Evolutionary conservation across 345 rosid species (phyloP), one percentile per base, ranked within the genome.

Genomic region (Populus euphratica): DNA sequence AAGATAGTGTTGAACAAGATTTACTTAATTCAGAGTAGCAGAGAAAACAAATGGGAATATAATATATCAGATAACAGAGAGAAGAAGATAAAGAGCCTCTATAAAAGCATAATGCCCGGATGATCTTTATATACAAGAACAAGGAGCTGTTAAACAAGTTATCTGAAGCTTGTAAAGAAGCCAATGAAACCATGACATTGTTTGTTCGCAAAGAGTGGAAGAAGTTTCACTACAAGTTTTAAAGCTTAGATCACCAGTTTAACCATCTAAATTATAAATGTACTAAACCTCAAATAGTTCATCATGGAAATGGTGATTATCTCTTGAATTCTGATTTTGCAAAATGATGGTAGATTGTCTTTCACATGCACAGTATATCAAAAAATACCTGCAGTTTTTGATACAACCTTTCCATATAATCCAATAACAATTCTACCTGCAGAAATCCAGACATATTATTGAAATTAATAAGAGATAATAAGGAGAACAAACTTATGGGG

Each of bases 391-490:
- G 89, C 99, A 73, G 98, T 96, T 89, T 87, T 93, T 33, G 98
- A 97, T 72, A 90, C 99, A 83, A 84, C 90, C 81, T 82, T 72
- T 63, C 99, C 99, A 83, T 96, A 93, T 79, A 96, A 83, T 82
- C 99, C 99, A 84, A 92, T 88, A 78, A 96, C 87, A 20, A 96
- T 96, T 83, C 99, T 92, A 82, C 99, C 99, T 93, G 92, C 86
- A 92, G 25, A 81, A 78, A 52, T 54, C 43, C 14, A 25, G 36
- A 29, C 14, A 12, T 1, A 39, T 21, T 5, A 35, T 7, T n/a
- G 35, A 66, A 65, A n/a, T 72, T 64, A 71, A 65, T 74, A 31
- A 27, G 72, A 23, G 59, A 82, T 63, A 75, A 83, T 70, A 44
- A 31, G 33, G 70, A 61, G 23, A 69, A 38, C 25, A 47, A 71